Base-by-base conservation (phyloP, 805 yeast species). In the Clavispora santaluciae region DNA sequence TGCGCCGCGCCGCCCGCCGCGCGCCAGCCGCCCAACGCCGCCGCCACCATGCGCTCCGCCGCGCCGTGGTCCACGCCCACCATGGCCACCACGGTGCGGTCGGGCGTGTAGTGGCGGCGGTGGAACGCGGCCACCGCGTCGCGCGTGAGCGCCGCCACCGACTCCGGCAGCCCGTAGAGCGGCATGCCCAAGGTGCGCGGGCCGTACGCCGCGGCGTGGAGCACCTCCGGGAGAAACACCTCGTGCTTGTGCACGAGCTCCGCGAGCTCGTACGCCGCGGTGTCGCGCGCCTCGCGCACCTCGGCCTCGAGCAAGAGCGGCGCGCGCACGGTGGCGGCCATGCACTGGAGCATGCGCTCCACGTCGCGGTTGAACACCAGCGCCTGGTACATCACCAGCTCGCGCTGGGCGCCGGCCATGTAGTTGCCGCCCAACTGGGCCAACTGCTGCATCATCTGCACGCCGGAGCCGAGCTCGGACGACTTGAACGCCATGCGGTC, bases 371-470 rank as follows among this genome's bases (percentile, higher is more conserved):
- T 90, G 73, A 93, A 91, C 1, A 89, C 95, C 3, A 95, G 83
- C 1, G 97, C 95, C 63, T 93, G 98, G 62, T 93, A 93, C 66
- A 91, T 78, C 69, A 91, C 74, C 4, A 95, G 77, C 61, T 93
- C 99, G 56, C 99, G 75, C 6, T 95, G 86, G 0, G 96, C 84
- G 1, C 95, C 83, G 56, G 95, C 86, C 79, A 87, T 90, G 63
- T 85, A 89, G 60, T 89, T 91, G 11, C 98, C 99, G 36, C 99
- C 99, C 43, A 93, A 63, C 26, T 78, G 70, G 42, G 88, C 89
- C 46, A 93, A 68, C 16, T 74, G 75, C 48, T 83, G 83, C 49
- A 86, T 73, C 87, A 93, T 86, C 38, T 83, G 75, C 33, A 72
- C 64, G 2, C 87, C 90, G 1, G 76, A 53, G 42, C 73, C 68